Evolutionary conservation across 495 filamentous ascomycete genomes (phyloP).

Genomic region (Parathielavia hyrcaniae): DNA sequence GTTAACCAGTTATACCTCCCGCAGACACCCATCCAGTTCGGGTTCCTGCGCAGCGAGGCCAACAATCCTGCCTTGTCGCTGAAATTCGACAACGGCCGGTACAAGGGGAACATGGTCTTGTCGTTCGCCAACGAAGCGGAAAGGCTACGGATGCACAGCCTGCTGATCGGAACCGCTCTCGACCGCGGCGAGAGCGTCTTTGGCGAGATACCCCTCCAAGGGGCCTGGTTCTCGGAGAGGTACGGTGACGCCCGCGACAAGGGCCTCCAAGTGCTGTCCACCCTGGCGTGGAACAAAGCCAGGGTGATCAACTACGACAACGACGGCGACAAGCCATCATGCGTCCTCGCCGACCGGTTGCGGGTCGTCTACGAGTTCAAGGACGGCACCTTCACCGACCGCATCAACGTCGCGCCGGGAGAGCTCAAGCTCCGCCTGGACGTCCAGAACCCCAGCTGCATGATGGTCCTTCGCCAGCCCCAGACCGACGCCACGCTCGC

Average conservation of each 20-base stretch:
- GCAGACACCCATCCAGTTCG: conserved; percentile 62
- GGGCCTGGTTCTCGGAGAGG: conserved; percentile 57
- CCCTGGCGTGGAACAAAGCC: conserved; percentile 42
- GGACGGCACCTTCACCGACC: conserved; percentile 64
- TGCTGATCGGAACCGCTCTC: conserved; percentile 61
- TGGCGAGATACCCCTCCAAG: conserved; percentile 55
- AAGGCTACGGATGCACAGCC: conserved; percentile 57
- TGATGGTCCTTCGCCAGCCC: conserved; percentile 57
- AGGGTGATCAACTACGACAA: conserved; percentile 53
- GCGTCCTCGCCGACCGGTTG: conserved; percentile 63
- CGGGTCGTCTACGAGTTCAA: conserved; percentile 61
- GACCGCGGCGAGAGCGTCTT: conserved; percentile 55
- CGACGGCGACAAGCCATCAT: conserved; percentile 43
- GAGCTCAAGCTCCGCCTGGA: conserved; percentile 61
- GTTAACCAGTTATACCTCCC: conserved; percentile 58
- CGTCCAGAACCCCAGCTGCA: conserved; percentile 51
- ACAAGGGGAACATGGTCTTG: conserved; percentile 61
- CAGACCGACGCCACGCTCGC: conserved; percentile 65
- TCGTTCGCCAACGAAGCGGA: conserved; percentile 66
- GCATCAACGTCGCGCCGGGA: conserved; percentile 69
- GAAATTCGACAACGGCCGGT: conserved; percentile 59
- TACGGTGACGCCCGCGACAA: conserved; percentile 35
- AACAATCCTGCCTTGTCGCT: conserved; percentile 62
- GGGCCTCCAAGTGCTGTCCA: conserved; percentile 42
- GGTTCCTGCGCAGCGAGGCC: conserved; percentile 60